Evolutionary conservation across 2,329 filamentous ascomycete genomes (phyloP), one percentile per base, ranked within the genome.

Genomic region (Dothideomycetes sp.): DNA sequence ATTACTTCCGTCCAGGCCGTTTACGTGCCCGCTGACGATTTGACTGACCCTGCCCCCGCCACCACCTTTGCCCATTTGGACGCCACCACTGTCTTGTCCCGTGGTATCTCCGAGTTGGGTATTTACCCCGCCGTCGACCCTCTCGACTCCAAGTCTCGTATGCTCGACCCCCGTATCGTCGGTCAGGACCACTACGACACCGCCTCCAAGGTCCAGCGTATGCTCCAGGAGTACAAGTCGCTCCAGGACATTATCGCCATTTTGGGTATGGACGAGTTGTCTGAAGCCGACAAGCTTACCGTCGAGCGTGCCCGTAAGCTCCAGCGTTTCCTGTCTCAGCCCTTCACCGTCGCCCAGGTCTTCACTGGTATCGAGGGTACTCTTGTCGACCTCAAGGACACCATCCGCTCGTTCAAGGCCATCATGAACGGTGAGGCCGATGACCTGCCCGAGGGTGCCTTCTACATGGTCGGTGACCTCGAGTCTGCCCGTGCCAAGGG

Each of bases 291-390:
- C 71, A 95, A 98, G 83, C 81, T 98, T 62, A 96, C 91, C 59
- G 91, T 98, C 78, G 91, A 98, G 83, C 91, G 91, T 81, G 91
- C 91, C 70, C 89, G 91, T 77, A 96, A 96, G 80, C 82, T 98
- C 67, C 91, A 98, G 79, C 84, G 88, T 83, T 98, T 98, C 87
- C 77, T 98, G 77, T 85, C 79, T 70, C 91, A 98, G 78, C 91
- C 91, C 65, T 98, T 98, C 80, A 91, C 91, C 58, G 91, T 82
- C 60, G 78, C 78, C 55, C 74, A 81, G 65, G 78, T 88, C 61
- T 88, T 88, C 80, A 88, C 83, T 69, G 78, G 78, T 78, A 95
- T 95, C 66, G 84, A 95, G 82, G 91, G 91, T 70, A 78, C 79
- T 70, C 84, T 98, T 56, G 91, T 98, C 60, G 87, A 95, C 70